These are phyloP conservation scores for Marasmius tenuissimus DNA, from an alignment of 1,284 basidiomycete genomes.

Conservation along the genomic window DNA sequence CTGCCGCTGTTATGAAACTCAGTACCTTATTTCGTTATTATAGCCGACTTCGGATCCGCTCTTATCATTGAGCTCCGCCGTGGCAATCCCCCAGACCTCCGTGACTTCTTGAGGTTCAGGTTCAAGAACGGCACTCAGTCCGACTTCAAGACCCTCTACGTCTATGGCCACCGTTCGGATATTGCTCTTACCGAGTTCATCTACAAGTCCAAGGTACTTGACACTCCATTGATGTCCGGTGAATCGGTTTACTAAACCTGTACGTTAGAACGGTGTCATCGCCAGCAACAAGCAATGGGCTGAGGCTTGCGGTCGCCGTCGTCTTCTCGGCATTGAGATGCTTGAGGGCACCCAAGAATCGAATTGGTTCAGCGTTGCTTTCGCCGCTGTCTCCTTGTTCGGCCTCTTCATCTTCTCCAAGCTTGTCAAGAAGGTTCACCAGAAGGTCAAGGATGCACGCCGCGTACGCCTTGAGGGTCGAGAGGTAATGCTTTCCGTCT, in stretches of 20 bases:
- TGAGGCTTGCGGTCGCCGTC: constrained; percentile 46
- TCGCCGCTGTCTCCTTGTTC: constrained; percentile 46
- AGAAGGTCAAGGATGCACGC: constrained; percentile 8
- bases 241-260: not conserved
- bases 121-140: constrained; percentile 81
- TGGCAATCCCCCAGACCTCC: constrained; percentile 68
- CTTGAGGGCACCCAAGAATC: constrained; percentile 29
- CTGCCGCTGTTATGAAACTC: not conserved
- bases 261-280: constrained; percentile 57
- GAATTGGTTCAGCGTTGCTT: constrained; percentile 42
- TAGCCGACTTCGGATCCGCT: constrained; percentile 79
- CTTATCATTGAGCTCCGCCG: constrained; percentile 79
- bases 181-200: constrained; percentile 80
- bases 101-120: constrained; percentile 78
- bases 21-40: not conserved
- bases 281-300: constrained; percentile 70
- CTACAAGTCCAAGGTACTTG: constrained; percentile 67
- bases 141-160: constrained; percentile 60
- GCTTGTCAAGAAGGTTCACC: constrained; percentile 5
- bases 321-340: constrained; percentile 33
- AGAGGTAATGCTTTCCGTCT: constrained; percentile 6
- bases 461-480: constrained; percentile 10
- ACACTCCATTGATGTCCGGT: not conserved
- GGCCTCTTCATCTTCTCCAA: constrained; percentile 42
- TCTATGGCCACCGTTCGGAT: constrained; percentile 67